Base-by-base conservation (phyloP, 2,329 filamentous ascomycete genomes). In the Colletotrichum salicis region DNA sequence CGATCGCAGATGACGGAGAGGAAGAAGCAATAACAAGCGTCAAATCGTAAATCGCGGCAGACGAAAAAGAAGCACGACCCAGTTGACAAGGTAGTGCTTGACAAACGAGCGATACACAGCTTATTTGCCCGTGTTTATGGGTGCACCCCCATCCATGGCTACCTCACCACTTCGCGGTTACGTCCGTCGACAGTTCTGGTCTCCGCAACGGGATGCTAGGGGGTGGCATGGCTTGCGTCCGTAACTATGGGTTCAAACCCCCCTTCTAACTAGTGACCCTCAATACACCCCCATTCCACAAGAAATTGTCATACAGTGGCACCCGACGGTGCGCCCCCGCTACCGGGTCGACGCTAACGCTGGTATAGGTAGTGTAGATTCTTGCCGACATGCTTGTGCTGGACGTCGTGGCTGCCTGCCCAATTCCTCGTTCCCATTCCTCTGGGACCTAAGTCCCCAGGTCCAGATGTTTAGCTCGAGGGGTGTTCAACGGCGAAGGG, bases 361-460 rank as follows among this genome's bases (percentile, higher is more conserved):
- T 55, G 56, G 45, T 22, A 10, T 45, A 60, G 45, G 54, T 55
- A 33, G 33, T 27, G 12, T 45, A 55, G 55, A 56, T 22, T 24
- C 22, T 55, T 66, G 55, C 55, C 33, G 41, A 27, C 24, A n/a
- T 29, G 13, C 15, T 22, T 45, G 11, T 13, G 55, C 61, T 48
- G 15, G 55, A 48, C 45, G 62, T 55, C 67, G 27, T 66, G 62
- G 67, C 55, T 66, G 27, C 31, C 45, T 59, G 62, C 15, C 54
- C 62, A 62, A 29, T 51, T 64, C 33, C 27, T 33, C 67, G n/a
- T 59, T 66, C n/a, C 62, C 67, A 70, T 35, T 48, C 33, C 55
- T 59, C n/a, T 70, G 62, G 55, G 67, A 66, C 62, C 29, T 31
- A 55, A 29, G 54, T 48, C 37, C 22, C 55, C 22, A 24, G 62